phyloP scores from a whole-genome alignment of 257 asterid species.

The Solanum lycopersicoides region DNA sequence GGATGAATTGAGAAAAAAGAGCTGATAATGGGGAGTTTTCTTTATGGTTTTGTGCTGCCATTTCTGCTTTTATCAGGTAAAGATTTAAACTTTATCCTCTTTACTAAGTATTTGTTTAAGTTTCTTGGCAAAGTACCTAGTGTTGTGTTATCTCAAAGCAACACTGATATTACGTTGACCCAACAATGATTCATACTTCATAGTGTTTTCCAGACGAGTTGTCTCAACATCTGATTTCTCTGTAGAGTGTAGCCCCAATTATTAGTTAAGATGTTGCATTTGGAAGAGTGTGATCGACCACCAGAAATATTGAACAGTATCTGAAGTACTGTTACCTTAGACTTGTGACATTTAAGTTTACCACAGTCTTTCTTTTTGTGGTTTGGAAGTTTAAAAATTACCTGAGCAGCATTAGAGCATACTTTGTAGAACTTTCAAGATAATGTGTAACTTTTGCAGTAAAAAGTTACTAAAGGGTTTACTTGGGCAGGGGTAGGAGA shows the following conservation, averaged over 20 bases:
- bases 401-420: neutral
- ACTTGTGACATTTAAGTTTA: neutral
- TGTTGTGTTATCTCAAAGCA: neutral
- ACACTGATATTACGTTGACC: neutral
- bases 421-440: neutral
- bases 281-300: neutral
- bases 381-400: neutral
- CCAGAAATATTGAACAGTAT: neutral
- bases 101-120: neutral
- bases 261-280: neutral
- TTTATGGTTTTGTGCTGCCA: conserved; percentile 64
- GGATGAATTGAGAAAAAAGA: conserved; percentile 22
- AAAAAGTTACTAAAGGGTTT: neutral
- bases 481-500: neutral
- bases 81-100: neutral
- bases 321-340: neutral
- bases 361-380: neutral
- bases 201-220: neutral
- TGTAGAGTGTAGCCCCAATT: neutral
- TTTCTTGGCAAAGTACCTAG: neutral
- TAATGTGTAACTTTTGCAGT: neutral
- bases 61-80: conserved; percentile 61
- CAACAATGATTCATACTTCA: neutral
- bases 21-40: conserved; percentile 45
- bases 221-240: neutral